phyloP scores from a whole-genome alignment of 2,329 filamentous ascomycete genomes.

The Alternaria rosae region DNA sequence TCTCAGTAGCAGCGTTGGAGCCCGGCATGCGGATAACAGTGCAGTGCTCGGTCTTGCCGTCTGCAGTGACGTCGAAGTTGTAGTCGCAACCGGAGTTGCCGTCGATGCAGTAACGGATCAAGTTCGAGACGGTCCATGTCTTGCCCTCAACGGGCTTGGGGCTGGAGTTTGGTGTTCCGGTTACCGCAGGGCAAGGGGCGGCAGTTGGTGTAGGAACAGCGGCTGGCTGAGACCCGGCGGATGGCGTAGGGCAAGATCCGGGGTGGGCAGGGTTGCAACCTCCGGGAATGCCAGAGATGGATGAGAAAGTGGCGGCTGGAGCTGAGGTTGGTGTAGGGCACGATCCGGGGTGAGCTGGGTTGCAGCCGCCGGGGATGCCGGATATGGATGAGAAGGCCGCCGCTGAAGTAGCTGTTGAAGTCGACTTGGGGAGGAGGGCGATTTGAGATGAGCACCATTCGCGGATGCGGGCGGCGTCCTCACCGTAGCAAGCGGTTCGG shows the following conservation, averaged over 20 bases:
- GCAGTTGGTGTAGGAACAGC: slow-evolving; percentile 3
- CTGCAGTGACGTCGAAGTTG: slow-evolving; percentile 20
- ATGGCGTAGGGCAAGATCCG: slow-evolving; percentile 3
- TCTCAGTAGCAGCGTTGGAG: slow-evolving; percentile 20
- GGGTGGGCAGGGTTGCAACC: slow-evolving; percentile 7
- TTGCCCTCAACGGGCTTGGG: slow-evolving; percentile 17
- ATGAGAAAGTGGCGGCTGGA: not conserved
- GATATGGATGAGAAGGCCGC: not conserved
- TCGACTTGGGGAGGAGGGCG: slow-evolving; percentile 10
- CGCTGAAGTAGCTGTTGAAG: slow-evolving; percentile 1
- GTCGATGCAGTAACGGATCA: slow-evolving; percentile 21
- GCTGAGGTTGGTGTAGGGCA: not conserved
- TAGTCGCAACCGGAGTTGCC: slow-evolving; percentile 27
- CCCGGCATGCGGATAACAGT: slow-evolving; percentile 24
- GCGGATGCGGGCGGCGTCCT: slow-evolving; percentile 17
- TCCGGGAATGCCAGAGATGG: not conserved
- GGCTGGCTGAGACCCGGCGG: not conserved
- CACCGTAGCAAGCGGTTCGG: slow-evolving; percentile 11
- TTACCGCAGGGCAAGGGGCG: not conserved
- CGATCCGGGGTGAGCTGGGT: not conserved
- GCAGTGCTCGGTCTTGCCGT: slow-evolving; percentile 21
- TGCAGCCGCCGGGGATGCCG: slow-evolving; percentile 11
- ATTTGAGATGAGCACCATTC: slow-evolving; percentile 20
- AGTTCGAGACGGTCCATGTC: slow-evolving; percentile 19
- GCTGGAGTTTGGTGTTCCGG: slow-evolving; percentile 7